These are phyloP conservation scores for Aspergillus nanangensis DNA, from an alignment of 495 filamentous ascomycete genomes.

Conservation along the genomic window DNA sequence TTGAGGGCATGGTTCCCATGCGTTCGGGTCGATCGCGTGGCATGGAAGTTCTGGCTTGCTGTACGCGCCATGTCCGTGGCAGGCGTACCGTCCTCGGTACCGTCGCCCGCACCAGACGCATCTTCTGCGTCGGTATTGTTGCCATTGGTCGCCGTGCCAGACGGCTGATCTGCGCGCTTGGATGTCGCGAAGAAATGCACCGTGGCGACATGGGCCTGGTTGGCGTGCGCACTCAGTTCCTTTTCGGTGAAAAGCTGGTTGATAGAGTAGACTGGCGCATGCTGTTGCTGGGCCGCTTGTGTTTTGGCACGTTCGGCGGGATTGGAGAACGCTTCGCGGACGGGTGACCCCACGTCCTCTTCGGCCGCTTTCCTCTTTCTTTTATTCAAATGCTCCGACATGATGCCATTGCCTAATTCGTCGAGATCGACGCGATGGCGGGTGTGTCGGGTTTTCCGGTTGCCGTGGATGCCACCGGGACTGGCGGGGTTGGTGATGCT, in stretches of 20 bases:
- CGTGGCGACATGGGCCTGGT: constrained; percentile 64
- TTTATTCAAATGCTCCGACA: constrained; percentile 57
- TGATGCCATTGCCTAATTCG: constrained; percentile 60
- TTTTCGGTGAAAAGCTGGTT: constrained; percentile 92
- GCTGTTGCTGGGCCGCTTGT: constrained; percentile 34
- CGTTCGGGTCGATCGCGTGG: constrained; percentile 65
- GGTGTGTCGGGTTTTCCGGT: constrained; percentile 79
- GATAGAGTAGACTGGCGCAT: constrained; percentile 64
- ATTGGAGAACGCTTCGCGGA: constrained; percentile 46
- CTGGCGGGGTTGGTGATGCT: constrained; percentile 74
- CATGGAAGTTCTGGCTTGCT: constrained; percentile 59
- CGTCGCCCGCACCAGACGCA: constrained; percentile 30
- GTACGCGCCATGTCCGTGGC: constrained; percentile 68
- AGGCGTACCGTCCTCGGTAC: constrained; percentile 50
- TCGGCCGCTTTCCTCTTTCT: constrained; percentile 72
- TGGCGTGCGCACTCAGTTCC: constrained; percentile 74
- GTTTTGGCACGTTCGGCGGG: constrained; percentile 45
- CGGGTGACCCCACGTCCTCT: constrained; percentile 69
- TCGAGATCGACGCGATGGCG: constrained; percentile 76
- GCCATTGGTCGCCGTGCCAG: constrained; percentile 36
- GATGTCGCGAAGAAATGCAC: constrained; percentile 49
- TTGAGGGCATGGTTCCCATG: constrained; percentile 52
- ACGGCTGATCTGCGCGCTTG: constrained; percentile 43
- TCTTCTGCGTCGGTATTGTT: constrained; percentile 46
- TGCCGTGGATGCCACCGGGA: constrained; percentile 74